Base-by-base conservation (phyloP, 1,139 yeast genomes). In the Geotrichum carabidarum region DNA sequence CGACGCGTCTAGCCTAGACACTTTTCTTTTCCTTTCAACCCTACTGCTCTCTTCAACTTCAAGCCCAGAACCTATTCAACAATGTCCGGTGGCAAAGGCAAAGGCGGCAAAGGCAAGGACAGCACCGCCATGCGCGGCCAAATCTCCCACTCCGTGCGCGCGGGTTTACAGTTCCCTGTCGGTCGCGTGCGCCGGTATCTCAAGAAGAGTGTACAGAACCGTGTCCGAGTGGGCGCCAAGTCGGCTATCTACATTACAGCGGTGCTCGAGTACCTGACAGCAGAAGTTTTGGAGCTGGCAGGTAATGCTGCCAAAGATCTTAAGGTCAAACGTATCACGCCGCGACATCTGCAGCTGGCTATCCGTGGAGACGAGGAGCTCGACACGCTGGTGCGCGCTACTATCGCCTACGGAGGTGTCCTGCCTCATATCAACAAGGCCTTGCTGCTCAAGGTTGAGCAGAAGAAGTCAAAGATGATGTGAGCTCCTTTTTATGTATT, bases 381-480 rank as follows among this genome's bases (percentile, higher is more conserved):
- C 73, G 98, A 93, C 76, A 86, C 89, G 65, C 80, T 94, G 72
- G 88, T 94, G 68, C 86, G 88, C 72, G 99, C 98, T 63, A 94
- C 99, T 59, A 94, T 94, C 73, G 98, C 99, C 50, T 91, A 86
- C 68, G 99, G 99, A 77, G 99, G 99, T 83, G 99, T 94, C 57
- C 80, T 93, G 77, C 99, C 99, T 56, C 97, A 91, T 70, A 89
- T 91, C 71, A 91, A 90, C 78, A 89, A 90, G 77, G 96, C 96
- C 56, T 80, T 90, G 68, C 78, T 91, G 72, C 81, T 90, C 74
- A 91, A 91, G 80, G 96, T 88, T 56, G 97, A 90, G 75, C 83
- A 86, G 79, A 84, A 84, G 75, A 85, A 85, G 76, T 74, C 73
- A 67, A 76, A 77, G 62, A 48, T 51, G 14, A 31, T 47, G 49